Conservation (phyloP, 164 flowering plant genomes). For the Sedum album region DNA sequence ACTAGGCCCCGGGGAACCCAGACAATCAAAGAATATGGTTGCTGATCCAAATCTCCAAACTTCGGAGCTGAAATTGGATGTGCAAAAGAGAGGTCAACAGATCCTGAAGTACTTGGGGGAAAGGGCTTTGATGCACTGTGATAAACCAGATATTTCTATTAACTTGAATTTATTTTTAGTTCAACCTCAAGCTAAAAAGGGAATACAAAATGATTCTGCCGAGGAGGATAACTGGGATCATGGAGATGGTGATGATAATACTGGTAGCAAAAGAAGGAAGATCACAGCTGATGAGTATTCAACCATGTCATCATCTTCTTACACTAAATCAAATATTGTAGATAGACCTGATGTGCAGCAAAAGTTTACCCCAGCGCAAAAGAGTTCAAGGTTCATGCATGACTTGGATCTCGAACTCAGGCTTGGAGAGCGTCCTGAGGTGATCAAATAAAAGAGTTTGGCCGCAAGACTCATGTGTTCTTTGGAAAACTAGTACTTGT, state of each 20-base stretch:
- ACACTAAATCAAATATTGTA: slow-evolving; percentile 23
- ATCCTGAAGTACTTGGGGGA: slow-evolving; percentile 14
- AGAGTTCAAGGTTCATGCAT: slow-evolving; percentile 27
- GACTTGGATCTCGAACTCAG: slow-evolving; percentile 88
- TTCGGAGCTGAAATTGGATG: slow-evolving; percentile 21
- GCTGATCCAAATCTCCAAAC: slow-evolving; percentile 4
- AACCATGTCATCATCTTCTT: slow-evolving; percentile 20
- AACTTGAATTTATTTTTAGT: slow-evolving; percentile 28
- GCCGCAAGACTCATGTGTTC: not conserved
- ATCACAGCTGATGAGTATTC: slow-evolving; percentile 15
- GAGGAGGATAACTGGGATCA: slow-evolving; percentile 15
- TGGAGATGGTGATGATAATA: slow-evolving; percentile 8
- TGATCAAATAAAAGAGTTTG: slow-evolving; percentile 23
- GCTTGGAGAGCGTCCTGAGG: slow-evolving; percentile 50
- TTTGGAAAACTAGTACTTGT: not conserved
- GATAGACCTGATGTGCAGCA: slow-evolving; percentile 20
- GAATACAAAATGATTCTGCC: slow-evolving; percentile 20
- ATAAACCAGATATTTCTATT: slow-evolving; percentile 22
- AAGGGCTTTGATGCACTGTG: slow-evolving; percentile 14
- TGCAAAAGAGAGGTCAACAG: slow-evolving; percentile 15
- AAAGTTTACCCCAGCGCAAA: not conserved
- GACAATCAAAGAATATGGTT: not conserved
- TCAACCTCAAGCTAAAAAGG: slow-evolving; percentile 12
- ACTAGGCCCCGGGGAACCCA: not conserved
- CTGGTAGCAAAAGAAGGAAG: slow-evolving; percentile 35